These are phyloP conservation scores for Pseudomassariella vexata DNA, from an alignment of 2,329 filamentous ascomycete species.

Conservation along the genomic window DNA sequence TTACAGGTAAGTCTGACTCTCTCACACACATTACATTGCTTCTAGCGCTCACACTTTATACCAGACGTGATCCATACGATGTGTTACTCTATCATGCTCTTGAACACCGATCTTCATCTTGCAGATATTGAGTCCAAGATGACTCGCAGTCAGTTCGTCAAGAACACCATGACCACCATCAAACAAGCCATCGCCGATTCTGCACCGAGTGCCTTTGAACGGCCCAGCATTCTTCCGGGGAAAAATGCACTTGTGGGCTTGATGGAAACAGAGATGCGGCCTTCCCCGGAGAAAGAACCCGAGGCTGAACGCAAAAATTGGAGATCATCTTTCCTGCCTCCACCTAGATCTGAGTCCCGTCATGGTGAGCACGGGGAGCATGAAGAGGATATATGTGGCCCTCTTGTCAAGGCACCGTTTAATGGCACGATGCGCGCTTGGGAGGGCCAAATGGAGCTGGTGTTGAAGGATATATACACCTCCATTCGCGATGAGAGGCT, in stretches of 20 bases:
- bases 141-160: conserved; percentile 90
- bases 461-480: conserved; percentile 84
- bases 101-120: conserved; percentile 93
- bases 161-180: conserved; percentile 92
- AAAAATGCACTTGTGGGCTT: conserved; percentile 23
- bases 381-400: conserved; percentile 55
- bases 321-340: conserved; percentile 42
- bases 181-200: conserved; percentile 69
- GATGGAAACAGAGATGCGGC: conserved; percentile 14
- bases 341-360: conserved; percentile 38
- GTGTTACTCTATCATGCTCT: conserved; percentile 87
- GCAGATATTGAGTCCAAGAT: conserved; percentile 96
- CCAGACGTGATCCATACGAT: conserved; percentile 93
- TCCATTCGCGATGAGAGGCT: conserved; percentile 86
- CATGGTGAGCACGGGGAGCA: conserved; percentile 30
- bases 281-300: conserved; percentile 15
- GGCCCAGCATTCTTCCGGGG: conserved; percentile 48
- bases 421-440: conserved; percentile 71
- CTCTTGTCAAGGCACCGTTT: conserved; percentile 72
- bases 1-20: conserved; percentile 54
- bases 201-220: conserved; percentile 60
- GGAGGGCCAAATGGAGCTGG: conserved; percentile 84
- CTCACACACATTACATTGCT: background rate
- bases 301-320: conserved; percentile 18
- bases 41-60: conserved; percentile 28